Evolutionary conservation across 495 filamentous ascomycete genomes (phyloP).

Genomic region (Neurospora discreta): DNA sequence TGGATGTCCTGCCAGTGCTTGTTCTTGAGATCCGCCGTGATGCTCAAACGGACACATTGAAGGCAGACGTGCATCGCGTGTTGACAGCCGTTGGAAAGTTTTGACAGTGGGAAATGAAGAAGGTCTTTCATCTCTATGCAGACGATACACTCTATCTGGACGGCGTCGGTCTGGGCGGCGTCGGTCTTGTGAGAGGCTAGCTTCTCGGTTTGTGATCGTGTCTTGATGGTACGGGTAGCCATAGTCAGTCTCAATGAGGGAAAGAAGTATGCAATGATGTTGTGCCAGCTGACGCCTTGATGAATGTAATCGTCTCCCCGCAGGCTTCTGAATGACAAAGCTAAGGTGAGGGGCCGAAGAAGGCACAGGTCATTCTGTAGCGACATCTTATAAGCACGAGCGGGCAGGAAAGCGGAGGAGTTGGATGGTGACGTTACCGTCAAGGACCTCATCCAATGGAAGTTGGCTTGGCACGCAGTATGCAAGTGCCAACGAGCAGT

Average conservation of each 20-base stretch:
- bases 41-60: neutral
- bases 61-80: neutral
- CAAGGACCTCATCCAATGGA: neutral
- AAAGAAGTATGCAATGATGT: neutral
- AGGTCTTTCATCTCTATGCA: conserved; percentile 2
- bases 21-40: neutral
- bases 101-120: neutral
- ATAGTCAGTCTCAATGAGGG: neutral
- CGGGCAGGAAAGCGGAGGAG: neutral
- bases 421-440: neutral
- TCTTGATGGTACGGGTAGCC: neutral
- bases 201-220: neutral
- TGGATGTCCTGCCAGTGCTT: neutral
- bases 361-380: neutral
- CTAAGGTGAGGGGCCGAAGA: neutral
- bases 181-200: neutral
- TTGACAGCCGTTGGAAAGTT: neutral
- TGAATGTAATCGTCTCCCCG: neutral
- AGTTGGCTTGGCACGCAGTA: neutral
- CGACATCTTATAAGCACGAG: neutral
- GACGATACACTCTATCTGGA: conserved; percentile 2
- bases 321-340: neutral
- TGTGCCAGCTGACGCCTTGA: neutral
- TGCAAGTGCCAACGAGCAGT: neutral
- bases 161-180: neutral